Conservation (phyloP, 106 monocot species). For the Dendrobium chrysotoxum region DNA sequence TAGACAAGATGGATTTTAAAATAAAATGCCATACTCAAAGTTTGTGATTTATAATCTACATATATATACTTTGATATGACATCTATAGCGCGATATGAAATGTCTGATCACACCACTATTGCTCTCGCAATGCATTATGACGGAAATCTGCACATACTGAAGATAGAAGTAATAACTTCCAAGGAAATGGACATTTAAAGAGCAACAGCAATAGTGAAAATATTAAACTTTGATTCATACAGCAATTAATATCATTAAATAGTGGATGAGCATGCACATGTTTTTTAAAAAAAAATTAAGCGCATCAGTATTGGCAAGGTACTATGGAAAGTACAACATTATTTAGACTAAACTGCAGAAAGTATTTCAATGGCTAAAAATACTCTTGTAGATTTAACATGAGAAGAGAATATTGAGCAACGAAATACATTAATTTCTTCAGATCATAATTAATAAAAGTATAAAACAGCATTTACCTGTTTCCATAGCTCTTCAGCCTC, state of each 20-base stretch:
- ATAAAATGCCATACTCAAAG: too few relatives aligned
- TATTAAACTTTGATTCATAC: background rate
- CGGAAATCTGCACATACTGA: background rate
- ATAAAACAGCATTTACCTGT: constrained; percentile 39
- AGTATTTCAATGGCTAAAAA: background rate
- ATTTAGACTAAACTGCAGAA: background rate
- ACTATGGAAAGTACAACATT: background rate
- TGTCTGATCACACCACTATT: too few relatives aligned
- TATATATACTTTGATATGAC: too few relatives aligned
- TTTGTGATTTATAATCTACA: too few relatives aligned
- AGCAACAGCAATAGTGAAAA: background rate
- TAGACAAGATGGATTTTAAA: too few relatives aligned
- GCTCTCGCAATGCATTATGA: too few relatives aligned
- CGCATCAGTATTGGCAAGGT: background rate
- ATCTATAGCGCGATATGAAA: too few relatives aligned
- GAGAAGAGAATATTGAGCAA: background rate
- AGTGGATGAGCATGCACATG: background rate
- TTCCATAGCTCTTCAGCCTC: constrained; percentile 98
- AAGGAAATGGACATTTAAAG: background rate
- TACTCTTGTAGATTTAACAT: background rate
- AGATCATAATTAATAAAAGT: background rate
- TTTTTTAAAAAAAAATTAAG: background rate
- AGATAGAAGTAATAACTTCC: background rate
- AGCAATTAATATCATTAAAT: background rate
- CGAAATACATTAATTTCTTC: background rate